Evolutionary conservation across 2,329 filamentous ascomycete species (phyloP), one percentile per base, ranked within the genome.

Genomic region (Beauveria asiatica): DNA sequence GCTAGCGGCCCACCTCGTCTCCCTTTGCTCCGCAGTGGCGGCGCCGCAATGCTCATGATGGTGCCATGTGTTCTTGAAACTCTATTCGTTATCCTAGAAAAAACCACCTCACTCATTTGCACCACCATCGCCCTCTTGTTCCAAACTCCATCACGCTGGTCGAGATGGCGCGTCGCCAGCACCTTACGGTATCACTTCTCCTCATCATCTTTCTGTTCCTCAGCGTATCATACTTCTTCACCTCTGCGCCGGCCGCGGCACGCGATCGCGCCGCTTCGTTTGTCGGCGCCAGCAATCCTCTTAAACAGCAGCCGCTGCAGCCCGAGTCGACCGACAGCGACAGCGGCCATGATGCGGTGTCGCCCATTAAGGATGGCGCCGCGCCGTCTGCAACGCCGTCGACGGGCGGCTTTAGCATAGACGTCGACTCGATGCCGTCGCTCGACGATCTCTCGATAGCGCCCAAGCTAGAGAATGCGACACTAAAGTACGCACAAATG

Each of bases 381-480:
- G 44, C 61, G 66, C 59, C 39, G 19, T 33, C 55, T 5, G 62
- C 64, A 46, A 63, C 68, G 57, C 65, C 65, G 61, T 62, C 68
- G 19, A 65, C 68, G 39, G 46, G 23, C 23, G 19, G 57, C 1
- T 74, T 74, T 64, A 61, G 62, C 19, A 64, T 77, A 23, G 78
- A 78, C 57, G 67, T 83, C 33, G 71, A 71, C 41, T 65, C 70
- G 33, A 65, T 83, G 30, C 74, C 82, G 1, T 72, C 75, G 27
- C 76, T 91, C 23, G 78, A 80, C 19, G 89, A 88, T 60, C 84
- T 84, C 59, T 86, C 85, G 3, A 93, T 92, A 67, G 89, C 89
- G 55, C 87, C 89, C 1, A 92, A 90, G 74, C 77, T 94, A 57
- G 90, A 89, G 69, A 94, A 94, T 74, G 89, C 87, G 62, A 94